These are phyloP conservation scores for Ilyonectria robusta DNA, from an alignment of 2,329 filamentous ascomycete species.

Conservation along the genomic window DNA sequence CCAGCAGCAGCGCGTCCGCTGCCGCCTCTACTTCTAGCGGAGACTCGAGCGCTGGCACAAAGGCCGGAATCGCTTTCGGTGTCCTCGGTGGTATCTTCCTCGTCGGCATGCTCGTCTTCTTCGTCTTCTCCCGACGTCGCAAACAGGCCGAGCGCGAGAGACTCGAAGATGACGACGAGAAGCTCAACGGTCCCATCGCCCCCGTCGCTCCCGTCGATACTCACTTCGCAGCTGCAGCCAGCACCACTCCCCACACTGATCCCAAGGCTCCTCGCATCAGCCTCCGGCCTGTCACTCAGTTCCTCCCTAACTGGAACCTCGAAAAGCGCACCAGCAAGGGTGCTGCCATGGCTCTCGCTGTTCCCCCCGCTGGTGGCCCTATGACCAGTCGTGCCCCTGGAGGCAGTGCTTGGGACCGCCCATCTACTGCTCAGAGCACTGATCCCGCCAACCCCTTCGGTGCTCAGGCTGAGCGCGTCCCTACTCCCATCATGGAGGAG, in stretches of 20 bases:
- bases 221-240: conserved; percentile 29
- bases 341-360: conserved; percentile 57
- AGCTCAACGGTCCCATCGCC: conserved; percentile 61
- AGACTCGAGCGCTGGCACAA: conserved; percentile 60
- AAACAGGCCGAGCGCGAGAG: conserved; percentile 70
- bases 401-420: conserved; percentile 64
- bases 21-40: conserved; percentile 33
- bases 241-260: conserved; percentile 54
- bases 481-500: conserved; percentile 59
- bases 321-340: conserved; percentile 67
- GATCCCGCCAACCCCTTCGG: conserved; percentile 81
- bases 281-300: conserved; percentile 86
- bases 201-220: conserved; percentile 47
- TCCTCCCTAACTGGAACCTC: conserved; percentile 74
- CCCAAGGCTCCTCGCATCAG: conserved; percentile 83
- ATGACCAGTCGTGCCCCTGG: conserved; percentile 48
- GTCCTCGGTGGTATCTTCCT: conserved; percentile 79
- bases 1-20: conserved; percentile 41
- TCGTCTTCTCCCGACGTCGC: conserved; percentile 79
- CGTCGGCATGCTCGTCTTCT: conserved; percentile 77
- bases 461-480: conserved; percentile 67
- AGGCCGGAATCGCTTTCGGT: conserved; percentile 89
- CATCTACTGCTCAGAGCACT: conserved; percentile 60
- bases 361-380: conserved; percentile 43
- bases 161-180: conserved; percentile 75